These are phyloP conservation scores for Penicillium aurantiogriseum DNA, from an alignment of 2,329 filamentous ascomycete species.

Conservation along the genomic window DNA sequence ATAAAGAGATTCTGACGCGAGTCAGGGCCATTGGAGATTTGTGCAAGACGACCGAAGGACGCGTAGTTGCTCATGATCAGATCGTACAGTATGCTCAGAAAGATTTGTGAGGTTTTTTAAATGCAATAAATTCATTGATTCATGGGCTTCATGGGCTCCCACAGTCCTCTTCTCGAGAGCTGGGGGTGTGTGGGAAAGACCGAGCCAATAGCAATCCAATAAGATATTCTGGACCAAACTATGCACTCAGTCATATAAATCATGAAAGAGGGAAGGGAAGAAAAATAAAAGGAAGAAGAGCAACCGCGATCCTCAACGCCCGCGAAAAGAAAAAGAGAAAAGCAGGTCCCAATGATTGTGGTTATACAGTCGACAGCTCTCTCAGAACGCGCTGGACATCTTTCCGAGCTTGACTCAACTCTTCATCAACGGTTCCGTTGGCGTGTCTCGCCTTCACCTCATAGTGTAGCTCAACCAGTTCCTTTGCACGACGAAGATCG, in stretches of 20 bases:
- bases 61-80: constrained; percentile 20
- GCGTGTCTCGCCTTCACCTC: constrained; percentile 53
- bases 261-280: background rate
- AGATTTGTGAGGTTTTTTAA: background rate
- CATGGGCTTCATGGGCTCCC: background rate
- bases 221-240: background rate
- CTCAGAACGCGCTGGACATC: constrained; percentile 46
- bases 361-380: constrained; percentile 28
- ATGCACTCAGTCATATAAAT: background rate
- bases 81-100: constrained; percentile 15
- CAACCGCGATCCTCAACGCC: background rate
- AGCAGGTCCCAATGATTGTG: background rate
- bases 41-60: constrained; percentile 18
- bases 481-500: constrained; percentile 58
- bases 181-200: background rate
- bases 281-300: background rate
- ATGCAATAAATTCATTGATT: background rate
- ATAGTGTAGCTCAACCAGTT: constrained; percentile 57
- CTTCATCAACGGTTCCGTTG: constrained; percentile 45
- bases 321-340: background rate
- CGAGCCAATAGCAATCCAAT: background rate
- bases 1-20: constrained; percentile 14
- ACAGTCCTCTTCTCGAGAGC: background rate
- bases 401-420: constrained; percentile 50
- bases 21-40: constrained; percentile 13